These are phyloP conservation scores for Colletotrichum lupini DNA, from an alignment of 2,329 filamentous ascomycete species.

Conservation along the genomic window DNA sequence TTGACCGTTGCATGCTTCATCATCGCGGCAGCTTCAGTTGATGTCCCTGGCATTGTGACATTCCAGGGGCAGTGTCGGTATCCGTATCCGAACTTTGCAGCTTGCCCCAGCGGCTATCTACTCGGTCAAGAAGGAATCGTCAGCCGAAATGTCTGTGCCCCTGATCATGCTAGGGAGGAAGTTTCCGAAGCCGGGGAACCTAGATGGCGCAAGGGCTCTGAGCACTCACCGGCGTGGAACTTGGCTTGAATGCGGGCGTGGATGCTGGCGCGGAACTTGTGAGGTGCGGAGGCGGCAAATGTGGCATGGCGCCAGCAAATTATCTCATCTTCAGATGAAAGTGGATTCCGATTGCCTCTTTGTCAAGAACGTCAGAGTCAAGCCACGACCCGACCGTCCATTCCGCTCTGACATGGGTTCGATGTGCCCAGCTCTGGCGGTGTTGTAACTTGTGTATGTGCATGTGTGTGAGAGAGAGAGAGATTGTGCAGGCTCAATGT, in stretches of 20 bases:
- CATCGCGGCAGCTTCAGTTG: neutral
- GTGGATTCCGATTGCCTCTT: conserved; percentile 14
- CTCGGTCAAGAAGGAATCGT: neutral
- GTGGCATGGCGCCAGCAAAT: neutral
- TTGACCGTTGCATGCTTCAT: neutral
- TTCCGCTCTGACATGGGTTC: neutral
- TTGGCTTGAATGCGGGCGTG: conserved; percentile 4
- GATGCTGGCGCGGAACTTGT: conserved; percentile 9
- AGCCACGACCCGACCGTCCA: neutral
- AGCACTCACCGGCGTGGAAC: conserved; percentile 19
- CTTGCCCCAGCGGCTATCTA: neutral
- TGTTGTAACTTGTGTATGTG: neutral
- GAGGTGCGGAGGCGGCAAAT: neutral
- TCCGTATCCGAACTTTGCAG: neutral
- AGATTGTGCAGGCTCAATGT: conserved; percentile 20
- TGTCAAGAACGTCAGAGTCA: neutral
- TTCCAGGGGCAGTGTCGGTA: neutral
- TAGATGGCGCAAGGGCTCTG: neutral
- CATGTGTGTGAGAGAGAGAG: neutral
- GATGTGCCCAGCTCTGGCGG: neutral
- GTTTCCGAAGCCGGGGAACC: conserved; percentile 14
- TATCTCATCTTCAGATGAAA: conserved; percentile 5
- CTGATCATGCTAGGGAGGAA: conserved; percentile 3
- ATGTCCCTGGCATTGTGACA: neutral
- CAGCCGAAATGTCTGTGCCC: neutral